Evolutionary conservation across 331 rosid genomes (phyloP).

Genomic region (Acacia concinna): DNA sequence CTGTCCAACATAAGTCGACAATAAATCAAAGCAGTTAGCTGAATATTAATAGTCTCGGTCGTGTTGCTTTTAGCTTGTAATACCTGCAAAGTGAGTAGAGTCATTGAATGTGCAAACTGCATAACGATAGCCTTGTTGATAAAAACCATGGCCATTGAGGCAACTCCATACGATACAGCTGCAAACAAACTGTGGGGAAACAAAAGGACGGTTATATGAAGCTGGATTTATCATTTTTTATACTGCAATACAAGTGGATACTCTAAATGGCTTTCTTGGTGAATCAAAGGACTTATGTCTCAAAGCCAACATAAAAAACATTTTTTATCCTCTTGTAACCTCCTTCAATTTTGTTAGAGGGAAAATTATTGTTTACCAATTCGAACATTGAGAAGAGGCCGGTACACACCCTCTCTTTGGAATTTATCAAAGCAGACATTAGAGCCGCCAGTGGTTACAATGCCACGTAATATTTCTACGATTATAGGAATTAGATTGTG

Average conservation of each 20-base stretch:
- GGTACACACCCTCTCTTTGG: not conserved
- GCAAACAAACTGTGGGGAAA: conserved; percentile 64
- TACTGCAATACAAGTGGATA: not conserved
- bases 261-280: not conserved
- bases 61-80: not conserved
- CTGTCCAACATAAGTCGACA: not conserved
- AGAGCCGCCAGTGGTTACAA: not conserved
- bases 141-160: conserved; percentile 98
- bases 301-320: not conserved
- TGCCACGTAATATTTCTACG: not conserved
- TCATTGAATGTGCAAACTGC: conserved; percentile 85
- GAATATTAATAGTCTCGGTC: not conserved
- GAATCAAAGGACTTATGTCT: not conserved
- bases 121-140: conserved; percentile 92
- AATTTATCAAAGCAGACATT: not conserved
- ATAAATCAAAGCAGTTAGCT: not conserved
- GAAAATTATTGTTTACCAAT: not conserved
- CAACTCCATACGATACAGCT: conserved; percentile 82
- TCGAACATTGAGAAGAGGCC: not conserved
- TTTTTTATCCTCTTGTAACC: not conserved
- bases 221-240: not conserved
- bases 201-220: conserved; percentile 17
- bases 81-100: conserved; percentile 96
- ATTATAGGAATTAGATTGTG: not conserved
- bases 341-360: not conserved